phyloP scores from a whole-genome alignment of 140 eudicot genomes.

The Stevia rebaudiana region DNA sequence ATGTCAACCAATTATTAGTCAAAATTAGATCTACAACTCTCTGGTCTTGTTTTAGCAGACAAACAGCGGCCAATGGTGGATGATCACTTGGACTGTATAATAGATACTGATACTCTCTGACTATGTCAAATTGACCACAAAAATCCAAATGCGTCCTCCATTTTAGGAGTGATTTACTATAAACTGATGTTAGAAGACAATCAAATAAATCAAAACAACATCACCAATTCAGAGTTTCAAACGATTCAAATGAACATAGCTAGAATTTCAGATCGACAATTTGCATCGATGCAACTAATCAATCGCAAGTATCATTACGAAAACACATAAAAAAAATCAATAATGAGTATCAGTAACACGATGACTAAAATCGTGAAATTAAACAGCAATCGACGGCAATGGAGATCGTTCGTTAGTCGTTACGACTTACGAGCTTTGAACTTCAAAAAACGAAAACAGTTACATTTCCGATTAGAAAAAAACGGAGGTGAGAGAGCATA shows the following conservation, averaged over 20 bases:
- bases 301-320: neutral
- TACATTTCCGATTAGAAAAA: neutral
- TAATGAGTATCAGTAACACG: neutral
- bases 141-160: neutral
- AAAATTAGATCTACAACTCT: constrained; percentile 5
- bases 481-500: neutral
- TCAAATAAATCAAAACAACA: neutral
- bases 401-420: constrained; percentile 6
- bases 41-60: constrained; percentile 8
- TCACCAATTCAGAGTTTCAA: neutral
- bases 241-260: neutral
- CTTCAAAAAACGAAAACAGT: no score
- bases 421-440: no score
- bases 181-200: neutral
- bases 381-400: neutral
- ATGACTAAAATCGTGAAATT: neutral
- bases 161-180: constrained; percentile 4
- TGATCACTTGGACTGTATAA: constrained; percentile 12
- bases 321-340: neutral
- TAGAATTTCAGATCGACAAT: constrained; percentile 2
- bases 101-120: constrained; percentile 9
- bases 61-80: neutral
- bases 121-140: constrained; percentile 15
- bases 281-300: neutral
- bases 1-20: constrained; percentile 1